These are phyloP conservation scores for Tillandsia fasciculata DNA, from an alignment of 176 grass and related monocot genomes.

Conservation along the genomic window DNA sequence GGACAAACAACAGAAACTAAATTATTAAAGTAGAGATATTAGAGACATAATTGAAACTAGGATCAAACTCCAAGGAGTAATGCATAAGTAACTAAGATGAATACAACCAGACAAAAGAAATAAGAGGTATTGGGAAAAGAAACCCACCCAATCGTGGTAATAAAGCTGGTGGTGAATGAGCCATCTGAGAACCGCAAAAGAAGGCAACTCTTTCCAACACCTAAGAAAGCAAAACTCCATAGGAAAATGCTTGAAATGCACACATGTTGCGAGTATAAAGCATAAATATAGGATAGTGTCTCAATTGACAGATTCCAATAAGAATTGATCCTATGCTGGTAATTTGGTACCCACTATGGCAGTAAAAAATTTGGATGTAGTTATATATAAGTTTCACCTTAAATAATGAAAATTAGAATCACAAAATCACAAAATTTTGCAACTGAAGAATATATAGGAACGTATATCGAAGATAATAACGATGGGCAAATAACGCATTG, in stretches of 20 bases:
- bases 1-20: too few relatives aligned
- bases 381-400: too few relatives aligned
- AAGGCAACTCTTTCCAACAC: constrained; percentile 96
- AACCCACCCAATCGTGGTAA: constrained; percentile 79
- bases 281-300: background rate
- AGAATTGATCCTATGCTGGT: background rate
- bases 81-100: background rate
- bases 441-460: too few relatives aligned
- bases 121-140: constrained; percentile 2
- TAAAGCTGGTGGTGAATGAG: constrained; percentile 95
- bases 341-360: too few relatives aligned
- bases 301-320: background rate
- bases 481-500: too few relatives aligned
- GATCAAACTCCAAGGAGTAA: too few relatives aligned
- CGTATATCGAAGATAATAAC: too few relatives aligned
- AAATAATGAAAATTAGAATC: too few relatives aligned
- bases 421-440: too few relatives aligned
- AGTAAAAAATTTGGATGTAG: too few relatives aligned
- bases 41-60: too few relatives aligned
- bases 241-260: background rate
- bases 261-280: background rate
- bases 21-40: too few relatives aligned
- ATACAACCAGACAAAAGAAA: background rate
- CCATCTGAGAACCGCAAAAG: constrained; percentile 91
- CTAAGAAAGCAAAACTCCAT: constrained; percentile 15